Evolutionary conservation across 1,139 yeast species (phyloP), one percentile per base, ranked within the genome.

Genomic region (Arxiozyma telluris): DNA sequence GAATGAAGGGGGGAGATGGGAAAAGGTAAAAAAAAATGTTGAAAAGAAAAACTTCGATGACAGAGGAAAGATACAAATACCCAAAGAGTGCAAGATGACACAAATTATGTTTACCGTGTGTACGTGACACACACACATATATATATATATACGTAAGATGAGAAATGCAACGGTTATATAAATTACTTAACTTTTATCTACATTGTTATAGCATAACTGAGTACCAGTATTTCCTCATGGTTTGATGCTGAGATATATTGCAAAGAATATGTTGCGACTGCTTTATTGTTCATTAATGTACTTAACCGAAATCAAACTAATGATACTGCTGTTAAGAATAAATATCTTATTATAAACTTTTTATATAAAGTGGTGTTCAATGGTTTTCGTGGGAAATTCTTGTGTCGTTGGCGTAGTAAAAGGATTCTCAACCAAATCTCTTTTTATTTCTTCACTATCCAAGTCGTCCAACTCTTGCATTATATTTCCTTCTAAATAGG

Each of bases 401-500:
- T n/a, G 22, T 22, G 38, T 38, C 8, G 47, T 49, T 17, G 51
- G 50, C 8, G 48, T 52, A 25, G 45, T 44, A 20, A 44, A 39
- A 8, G 48, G 47, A 12, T 50, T 50, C 12, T 38, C 52, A 7
- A 50, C 15, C 7, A 44, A 5, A 22, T 46, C 49, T 34, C 30
- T 46, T 38, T 34, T 38, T 17, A 46, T 46, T 12, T 46, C 49
- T 22, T 46, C 49, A 38, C 43, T 46, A 3, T 41, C 38, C 7
- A 46, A 4, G 15, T 46, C 49, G 7, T 46, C 49, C n/a, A 46
- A 21, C 23, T 46, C 49, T 25, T 46, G 38, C 20, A 46, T 21
- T 17, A 46, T 34, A 15, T 22, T 34, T 20, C 11, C 30, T 3
- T 22, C 49, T 34, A 46, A 4, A 5, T 18, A 20, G 11, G 42